phyloP scores from a whole-genome alignment of 2,329 filamentous ascomycete species.

The Dothiorella sarmentorum region DNA sequence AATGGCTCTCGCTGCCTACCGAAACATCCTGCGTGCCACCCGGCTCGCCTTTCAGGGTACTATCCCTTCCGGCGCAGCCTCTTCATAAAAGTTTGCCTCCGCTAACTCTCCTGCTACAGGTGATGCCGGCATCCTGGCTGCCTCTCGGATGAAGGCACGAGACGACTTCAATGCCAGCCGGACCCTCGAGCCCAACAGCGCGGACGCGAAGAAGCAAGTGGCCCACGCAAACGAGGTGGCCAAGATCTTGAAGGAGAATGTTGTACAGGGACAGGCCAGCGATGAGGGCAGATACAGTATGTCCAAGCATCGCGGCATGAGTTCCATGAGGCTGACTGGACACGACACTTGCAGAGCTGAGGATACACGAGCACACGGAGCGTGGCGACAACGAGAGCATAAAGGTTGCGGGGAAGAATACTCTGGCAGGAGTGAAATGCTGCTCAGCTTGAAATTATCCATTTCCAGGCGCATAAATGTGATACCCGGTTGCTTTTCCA shows the following conservation, averaged over 20 bases:
- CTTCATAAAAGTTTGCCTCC: not conserved
- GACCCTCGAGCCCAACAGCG: slow-evolving; percentile 54
- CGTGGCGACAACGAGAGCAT: slow-evolving; percentile 90
- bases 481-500: slow-evolving; percentile 11
- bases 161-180: slow-evolving; percentile 68
- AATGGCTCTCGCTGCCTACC: slow-evolving; percentile 73
- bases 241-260: slow-evolving; percentile 72
- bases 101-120: slow-evolving; percentile 48
- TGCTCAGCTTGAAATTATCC: slow-evolving; percentile 30
- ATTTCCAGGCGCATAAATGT: not conserved
- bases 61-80: not conserved
- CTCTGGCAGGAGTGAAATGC: slow-evolving; percentile 36
- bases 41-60: slow-evolving; percentile 79
- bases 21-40: slow-evolving; percentile 75
- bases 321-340: slow-evolving; percentile 18
- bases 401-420: slow-evolving; percentile 55
- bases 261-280: slow-evolving; percentile 70
- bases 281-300: slow-evolving; percentile 58
- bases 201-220: slow-evolving; percentile 62
- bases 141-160: slow-evolving; percentile 70
- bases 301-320: slow-evolving; percentile 30
- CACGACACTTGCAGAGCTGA: slow-evolving; percentile 58
- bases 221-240: slow-evolving; percentile 80
- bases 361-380: slow-evolving; percentile 89
- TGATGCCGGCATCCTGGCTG: slow-evolving; percentile 64